A percentile compares a stretch with the other conserved stretches of the same genome.
Conservation (phyloP, 257 asterid species). For the Solanum raphanifolium region DNA sequence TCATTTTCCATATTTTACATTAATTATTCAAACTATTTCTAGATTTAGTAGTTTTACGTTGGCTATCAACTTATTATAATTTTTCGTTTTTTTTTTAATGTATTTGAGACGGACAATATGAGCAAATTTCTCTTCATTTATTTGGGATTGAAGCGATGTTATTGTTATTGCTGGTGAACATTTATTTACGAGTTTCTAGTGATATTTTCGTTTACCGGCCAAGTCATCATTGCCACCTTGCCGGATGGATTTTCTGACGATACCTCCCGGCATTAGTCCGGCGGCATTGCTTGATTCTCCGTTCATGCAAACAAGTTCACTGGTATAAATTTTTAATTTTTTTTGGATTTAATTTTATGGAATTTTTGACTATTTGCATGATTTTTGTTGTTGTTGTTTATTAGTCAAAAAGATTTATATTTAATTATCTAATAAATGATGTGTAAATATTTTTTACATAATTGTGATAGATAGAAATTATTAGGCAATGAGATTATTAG, state of each 20-base stretch:
- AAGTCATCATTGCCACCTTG: background rate
- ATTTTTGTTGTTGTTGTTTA: background rate
- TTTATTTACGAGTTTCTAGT: background rate
- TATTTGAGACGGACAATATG: background rate
- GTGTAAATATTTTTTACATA: background rate
- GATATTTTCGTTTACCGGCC: background rate
- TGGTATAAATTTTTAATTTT: constrained; percentile 14
- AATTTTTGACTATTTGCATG: background rate
- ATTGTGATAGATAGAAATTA: background rate
- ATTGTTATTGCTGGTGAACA: background rate
- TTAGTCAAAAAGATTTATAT: background rate
- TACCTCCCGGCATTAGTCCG: constrained; percentile 65
- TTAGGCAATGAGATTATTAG: background rate
- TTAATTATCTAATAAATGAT: background rate
- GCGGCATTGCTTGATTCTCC: constrained; percentile 66
- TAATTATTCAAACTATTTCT: too few species aligned
- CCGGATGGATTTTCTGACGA: constrained; percentile 31
- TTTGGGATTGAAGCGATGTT: background rate
- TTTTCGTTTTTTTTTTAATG: background rate
- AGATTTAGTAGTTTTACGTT: background rate
- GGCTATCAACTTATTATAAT: background rate
- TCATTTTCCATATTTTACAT: background rate
- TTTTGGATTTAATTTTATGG: background rate
- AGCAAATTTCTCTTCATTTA: background rate
- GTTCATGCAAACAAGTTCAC: constrained; percentile 47